Conservation (phyloP, 495 filamentous ascomycete genomes). For the Tricharina praecox region DNA sequence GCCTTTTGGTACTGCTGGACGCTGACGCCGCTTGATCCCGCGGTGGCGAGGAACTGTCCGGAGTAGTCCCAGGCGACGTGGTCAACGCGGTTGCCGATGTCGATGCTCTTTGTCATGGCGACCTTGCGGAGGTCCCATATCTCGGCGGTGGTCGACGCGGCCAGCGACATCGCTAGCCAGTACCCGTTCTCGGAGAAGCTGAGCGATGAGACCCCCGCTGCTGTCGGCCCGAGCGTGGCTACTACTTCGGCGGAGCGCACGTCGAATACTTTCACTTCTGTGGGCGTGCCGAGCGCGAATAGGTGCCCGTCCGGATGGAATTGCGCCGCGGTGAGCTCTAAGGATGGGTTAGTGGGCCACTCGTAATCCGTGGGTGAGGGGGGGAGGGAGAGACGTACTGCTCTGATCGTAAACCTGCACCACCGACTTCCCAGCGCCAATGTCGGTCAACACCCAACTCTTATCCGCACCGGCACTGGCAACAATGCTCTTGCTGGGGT, state of each 20-base stretch:
- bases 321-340: constrained; percentile 58
- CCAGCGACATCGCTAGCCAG: constrained; percentile 66
- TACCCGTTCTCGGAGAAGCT: constrained; percentile 95
- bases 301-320: constrained; percentile 96
- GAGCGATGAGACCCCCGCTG: constrained; percentile 51
- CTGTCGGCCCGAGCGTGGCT: constrained; percentile 46
- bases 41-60: constrained; percentile 76
- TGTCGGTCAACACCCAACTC: constrained; percentile 81
- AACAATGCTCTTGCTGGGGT: constrained; percentile 69
- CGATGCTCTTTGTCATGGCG: constrained; percentile 57
- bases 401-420: constrained; percentile 66
- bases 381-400: constrained; percentile 39
- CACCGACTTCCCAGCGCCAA: constrained; percentile 45
- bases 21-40: constrained; percentile 60
- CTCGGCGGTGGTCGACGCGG: constrained; percentile 54
- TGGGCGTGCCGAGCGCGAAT: constrained; percentile 63
- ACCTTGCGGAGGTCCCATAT: constrained; percentile 86
- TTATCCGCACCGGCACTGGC: constrained; percentile 84
- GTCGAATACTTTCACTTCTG: constrained; percentile 73
- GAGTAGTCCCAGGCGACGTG: constrained; percentile 81
- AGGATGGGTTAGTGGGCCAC: constrained; percentile 27
- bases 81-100: constrained; percentile 58
- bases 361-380: too few species aligned
- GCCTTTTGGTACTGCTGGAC: constrained; percentile 77
- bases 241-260: constrained; percentile 54